Percentiles rank a stretch among this genome's conserved stretches.
phyloP scores from a whole-genome alignment of 2,329 filamentous ascomycete genomes.

The Dactylellina haptotyla region DNA sequence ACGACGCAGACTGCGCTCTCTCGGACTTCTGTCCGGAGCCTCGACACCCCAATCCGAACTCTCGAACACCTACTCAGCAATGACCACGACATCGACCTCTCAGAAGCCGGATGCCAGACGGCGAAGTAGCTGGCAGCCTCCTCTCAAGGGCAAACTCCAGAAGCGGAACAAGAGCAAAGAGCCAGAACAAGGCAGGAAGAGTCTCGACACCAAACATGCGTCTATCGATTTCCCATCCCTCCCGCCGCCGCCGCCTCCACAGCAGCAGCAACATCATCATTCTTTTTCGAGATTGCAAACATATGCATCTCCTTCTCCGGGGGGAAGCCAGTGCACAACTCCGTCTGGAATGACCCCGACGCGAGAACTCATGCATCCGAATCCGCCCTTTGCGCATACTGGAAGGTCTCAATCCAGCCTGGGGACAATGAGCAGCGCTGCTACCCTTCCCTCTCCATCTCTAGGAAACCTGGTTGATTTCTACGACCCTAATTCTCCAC shows the following conservation, averaged over 20 bases:
- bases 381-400: slow-evolving; percentile 28
- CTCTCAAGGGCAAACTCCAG: slow-evolving; percentile 45
- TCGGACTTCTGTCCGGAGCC: slow-evolving; percentile 40
- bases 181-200: slow-evolving; percentile 41
- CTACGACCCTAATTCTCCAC: slow-evolving; percentile 40
- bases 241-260: slow-evolving; percentile 12
- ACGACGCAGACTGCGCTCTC: slow-evolving; percentile 40
- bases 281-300: slow-evolving; percentile 49
- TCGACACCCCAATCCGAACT: slow-evolving; percentile 35
- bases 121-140: slow-evolving; percentile 50
- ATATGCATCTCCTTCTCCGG: slow-evolving; percentile 29
- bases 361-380: slow-evolving; percentile 29
- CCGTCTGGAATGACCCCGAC: slow-evolving; percentile 32
- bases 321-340: slow-evolving; percentile 34
- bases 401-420: slow-evolving; percentile 45
- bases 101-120: slow-evolving; percentile 40
- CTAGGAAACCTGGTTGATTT: slow-evolving; percentile 46
- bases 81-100: slow-evolving; percentile 10
- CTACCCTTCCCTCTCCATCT: slow-evolving; percentile 23
- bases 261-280: slow-evolving; percentile 7
- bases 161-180: slow-evolving; percentile 53
- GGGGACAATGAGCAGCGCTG: slow-evolving; percentile 21
- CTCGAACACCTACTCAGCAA: not conserved
- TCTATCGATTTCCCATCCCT: slow-evolving; percentile 26
- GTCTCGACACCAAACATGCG: slow-evolving; percentile 32